A percentile compares a stretch with the other conserved stretches of the same genome.
These are phyloP conservation scores for Lachnellula occidentalis DNA, from an alignment of 2,329 filamentous ascomycete genomes.

Conservation along the genomic window DNA sequence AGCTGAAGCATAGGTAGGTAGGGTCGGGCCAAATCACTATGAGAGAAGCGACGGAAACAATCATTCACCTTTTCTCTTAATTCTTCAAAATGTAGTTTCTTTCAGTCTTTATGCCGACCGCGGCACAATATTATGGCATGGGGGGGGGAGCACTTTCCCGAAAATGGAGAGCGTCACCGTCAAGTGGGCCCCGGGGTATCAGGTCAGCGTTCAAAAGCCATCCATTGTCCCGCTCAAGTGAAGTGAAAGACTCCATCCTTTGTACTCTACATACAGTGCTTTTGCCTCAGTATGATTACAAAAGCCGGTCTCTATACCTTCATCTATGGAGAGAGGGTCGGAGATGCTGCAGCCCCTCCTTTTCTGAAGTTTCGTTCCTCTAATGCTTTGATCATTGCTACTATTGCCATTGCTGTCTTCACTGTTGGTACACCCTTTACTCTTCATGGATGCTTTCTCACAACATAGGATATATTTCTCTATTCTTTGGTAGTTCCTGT, in stretches of 20 bases:
- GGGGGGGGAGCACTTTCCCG: neutral
- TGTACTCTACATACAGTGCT: neutral
- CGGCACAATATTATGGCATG: neutral
- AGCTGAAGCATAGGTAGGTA: no score
- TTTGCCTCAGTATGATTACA: slow-evolving; percentile 17
- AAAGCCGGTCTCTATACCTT: slow-evolving; percentile 20
- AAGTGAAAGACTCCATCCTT: no score
- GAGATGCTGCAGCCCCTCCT: slow-evolving; percentile 19
- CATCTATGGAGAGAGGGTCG: slow-evolving; percentile 22
- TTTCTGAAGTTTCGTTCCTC: slow-evolving; percentile 25
- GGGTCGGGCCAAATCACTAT: no score
- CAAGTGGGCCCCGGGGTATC: neutral
- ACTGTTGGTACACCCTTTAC: slow-evolving; percentile 13
- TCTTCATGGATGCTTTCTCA: neutral
- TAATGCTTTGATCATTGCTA: slow-evolving; percentile 21
- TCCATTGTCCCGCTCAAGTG: no score
- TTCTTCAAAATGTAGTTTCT: neutral
- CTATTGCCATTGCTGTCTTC: slow-evolving; percentile 24
- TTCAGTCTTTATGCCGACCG: neutral
- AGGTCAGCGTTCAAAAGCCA: neutral
- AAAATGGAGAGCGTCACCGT: neutral
- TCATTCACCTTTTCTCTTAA: no score
- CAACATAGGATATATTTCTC: slow-evolving; percentile 49
- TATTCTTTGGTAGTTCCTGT: slow-evolving; percentile 64
- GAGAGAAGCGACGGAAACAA: no score